These are phyloP conservation scores for Ramaria rubella DNA, from an alignment of 768 basidiomycete genomes.

Conservation along the genomic window DNA sequence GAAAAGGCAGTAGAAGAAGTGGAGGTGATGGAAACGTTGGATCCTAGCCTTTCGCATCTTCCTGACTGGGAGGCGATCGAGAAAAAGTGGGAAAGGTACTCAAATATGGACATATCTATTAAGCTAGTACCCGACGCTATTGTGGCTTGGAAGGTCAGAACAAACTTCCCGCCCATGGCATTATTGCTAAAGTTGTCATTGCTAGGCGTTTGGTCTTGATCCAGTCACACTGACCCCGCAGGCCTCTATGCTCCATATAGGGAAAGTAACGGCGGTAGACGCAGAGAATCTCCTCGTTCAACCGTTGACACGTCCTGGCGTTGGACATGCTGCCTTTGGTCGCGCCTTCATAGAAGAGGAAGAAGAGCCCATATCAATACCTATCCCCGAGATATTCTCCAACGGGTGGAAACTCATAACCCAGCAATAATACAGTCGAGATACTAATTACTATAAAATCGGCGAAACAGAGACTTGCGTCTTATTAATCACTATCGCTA, in stretches of 20 bases:
- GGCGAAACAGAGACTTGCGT: neutral
- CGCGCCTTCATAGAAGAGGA: neutral
- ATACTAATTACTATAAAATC: neutral
- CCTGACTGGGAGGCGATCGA: slow-evolving; percentile 19
- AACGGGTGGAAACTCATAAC: slow-evolving; percentile 5
- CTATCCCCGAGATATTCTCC: neutral
- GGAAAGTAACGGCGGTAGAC: neutral
- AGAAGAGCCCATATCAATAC: neutral
- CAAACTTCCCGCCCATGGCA: neutral
- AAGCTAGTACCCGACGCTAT: slow-evolving; percentile 18
- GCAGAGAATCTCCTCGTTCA: neutral
- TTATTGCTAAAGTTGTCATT: neutral
- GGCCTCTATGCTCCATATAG: slow-evolving; percentile 3
- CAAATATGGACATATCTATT: slow-evolving; percentile 14
- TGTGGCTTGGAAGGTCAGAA: slow-evolving; percentile 31
- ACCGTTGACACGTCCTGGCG: neutral
- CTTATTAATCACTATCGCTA: slow-evolving; percentile 43
- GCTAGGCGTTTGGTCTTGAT: slow-evolving; percentile 7
- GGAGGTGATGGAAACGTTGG: neutral
- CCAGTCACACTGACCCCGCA: slow-evolving; percentile 10
- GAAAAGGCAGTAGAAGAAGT: slow-evolving; percentile 13
- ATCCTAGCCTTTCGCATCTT: neutral
- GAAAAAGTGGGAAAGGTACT: slow-evolving; percentile 20
- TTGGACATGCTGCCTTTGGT: slow-evolving; percentile 4
- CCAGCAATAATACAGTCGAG: neutral